Conservation (phyloP, 768 basidiomycete species). For the Daedaleopsis sinensis region DNA sequence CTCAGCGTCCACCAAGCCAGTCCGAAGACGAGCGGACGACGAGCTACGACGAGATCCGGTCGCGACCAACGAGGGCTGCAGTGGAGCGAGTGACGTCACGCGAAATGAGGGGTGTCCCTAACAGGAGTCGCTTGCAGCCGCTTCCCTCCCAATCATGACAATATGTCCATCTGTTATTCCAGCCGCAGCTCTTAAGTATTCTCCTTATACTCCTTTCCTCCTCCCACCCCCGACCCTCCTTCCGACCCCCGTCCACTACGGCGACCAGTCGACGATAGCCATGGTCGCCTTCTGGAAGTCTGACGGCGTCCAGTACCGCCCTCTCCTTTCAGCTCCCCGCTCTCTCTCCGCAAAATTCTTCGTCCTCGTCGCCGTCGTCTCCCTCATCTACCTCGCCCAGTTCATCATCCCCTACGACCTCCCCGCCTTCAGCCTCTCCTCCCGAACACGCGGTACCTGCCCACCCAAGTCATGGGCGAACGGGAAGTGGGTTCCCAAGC, state of each 20-base stretch:
- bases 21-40: too few species aligned
- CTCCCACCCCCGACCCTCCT: neutral
- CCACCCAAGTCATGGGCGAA: constrained; percentile 38
- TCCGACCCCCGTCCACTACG: neutral
- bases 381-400: constrained; percentile 7
- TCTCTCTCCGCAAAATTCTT: constrained; percentile 15
- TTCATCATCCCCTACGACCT: constrained; percentile 12
- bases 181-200: too few species aligned
- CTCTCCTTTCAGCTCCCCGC: constrained; percentile 13
- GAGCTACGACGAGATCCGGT: too few species aligned
- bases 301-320: constrained; percentile 15
- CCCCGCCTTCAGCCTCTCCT: constrained; percentile 7
- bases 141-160: too few species aligned
- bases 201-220: neutral
- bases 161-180: too few species aligned
- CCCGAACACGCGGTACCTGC: constrained; percentile 29
- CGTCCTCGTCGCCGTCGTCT: constrained; percentile 13
- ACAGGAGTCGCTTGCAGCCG: too few species aligned
- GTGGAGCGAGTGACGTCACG: too few species aligned
- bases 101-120: too few species aligned
- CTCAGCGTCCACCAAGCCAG: too few species aligned
- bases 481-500: constrained; percentile 46
- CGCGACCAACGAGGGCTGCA: too few species aligned
- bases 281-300: constrained; percentile 18
- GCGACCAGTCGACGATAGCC: neutral